phyloP scores from a whole-genome alignment of 305 asterid genomes.

The Fraxinus greggii region DNA sequence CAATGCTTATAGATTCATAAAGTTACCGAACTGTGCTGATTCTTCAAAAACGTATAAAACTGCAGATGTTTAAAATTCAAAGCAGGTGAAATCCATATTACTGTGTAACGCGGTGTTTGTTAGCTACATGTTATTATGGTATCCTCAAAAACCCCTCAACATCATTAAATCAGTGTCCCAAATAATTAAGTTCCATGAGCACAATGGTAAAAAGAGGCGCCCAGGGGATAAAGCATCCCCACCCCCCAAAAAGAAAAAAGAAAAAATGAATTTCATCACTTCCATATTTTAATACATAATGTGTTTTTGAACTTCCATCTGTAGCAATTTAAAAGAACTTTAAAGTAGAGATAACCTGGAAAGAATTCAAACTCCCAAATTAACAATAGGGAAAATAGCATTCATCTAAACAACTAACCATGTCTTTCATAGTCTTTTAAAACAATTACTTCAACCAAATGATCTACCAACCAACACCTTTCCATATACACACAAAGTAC shows the following conservation, averaged over 20 bases:
- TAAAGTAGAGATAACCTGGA: neutral
- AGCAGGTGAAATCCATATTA: slow-evolving; percentile 3
- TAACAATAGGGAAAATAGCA: neutral
- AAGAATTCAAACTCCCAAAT: neutral
- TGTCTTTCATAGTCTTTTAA: neutral
- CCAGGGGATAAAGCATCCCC: neutral
- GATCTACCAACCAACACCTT: neutral
- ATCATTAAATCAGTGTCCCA: neutral
- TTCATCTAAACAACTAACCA: neutral
- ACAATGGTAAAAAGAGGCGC: neutral
- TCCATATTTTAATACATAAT: neutral
- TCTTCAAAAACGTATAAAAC: neutral
- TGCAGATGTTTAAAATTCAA: neutral
- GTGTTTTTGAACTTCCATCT: neutral
- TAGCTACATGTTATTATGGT: neutral
- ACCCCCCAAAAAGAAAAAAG: neutral
- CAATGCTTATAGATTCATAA: neutral
- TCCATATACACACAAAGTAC: neutral
- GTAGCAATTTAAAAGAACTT: neutral
- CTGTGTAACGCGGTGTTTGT: neutral
- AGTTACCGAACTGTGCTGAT: neutral
- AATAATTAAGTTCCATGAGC: slow-evolving; percentile 3
- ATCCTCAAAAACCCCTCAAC: slow-evolving; percentile 7
- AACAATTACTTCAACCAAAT: neutral
- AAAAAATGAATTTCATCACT: neutral